Conservation (phyloP, 116 monocot species). For the Iris pallida region DNA sequence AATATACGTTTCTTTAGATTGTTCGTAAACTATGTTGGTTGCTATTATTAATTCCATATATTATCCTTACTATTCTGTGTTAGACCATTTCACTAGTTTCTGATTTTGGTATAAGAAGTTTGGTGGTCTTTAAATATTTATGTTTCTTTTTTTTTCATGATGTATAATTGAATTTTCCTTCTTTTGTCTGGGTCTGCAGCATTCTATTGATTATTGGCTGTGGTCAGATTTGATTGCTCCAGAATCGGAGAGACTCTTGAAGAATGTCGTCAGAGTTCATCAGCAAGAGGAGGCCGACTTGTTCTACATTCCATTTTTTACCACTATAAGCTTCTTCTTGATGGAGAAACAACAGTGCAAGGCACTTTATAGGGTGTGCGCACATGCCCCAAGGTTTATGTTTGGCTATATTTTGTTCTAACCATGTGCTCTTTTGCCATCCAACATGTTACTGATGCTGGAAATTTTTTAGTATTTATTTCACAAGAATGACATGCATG, state of each 20-base stretch:
- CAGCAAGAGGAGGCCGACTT: slow-evolving; percentile 93
- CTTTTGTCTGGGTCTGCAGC: slow-evolving; percentile 45
- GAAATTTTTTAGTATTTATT: too few species aligned
- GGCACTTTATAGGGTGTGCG: slow-evolving; percentile 97
- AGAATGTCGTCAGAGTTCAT: slow-evolving; percentile 77
- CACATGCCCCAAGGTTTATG: slow-evolving; percentile 68
- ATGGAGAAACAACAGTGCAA: slow-evolving; percentile 94
- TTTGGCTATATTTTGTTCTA: slow-evolving; percentile 26
- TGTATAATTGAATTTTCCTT: background rate
- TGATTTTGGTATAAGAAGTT: background rate
- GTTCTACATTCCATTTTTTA: slow-evolving; percentile 96
- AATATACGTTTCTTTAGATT: too few species aligned
- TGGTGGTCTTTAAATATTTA: background rate
- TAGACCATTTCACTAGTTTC: too few species aligned
- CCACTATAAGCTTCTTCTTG: slow-evolving; percentile 92
- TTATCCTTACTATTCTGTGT: too few species aligned
- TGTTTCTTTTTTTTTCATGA: background rate
- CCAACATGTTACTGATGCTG: slow-evolving; percentile 3
- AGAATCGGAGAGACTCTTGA: slow-evolving; percentile 73
- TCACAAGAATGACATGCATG: too few species aligned
- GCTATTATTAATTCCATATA: too few species aligned
- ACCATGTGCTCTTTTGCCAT: background rate
- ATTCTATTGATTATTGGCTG: slow-evolving; percentile 97
- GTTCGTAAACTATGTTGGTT: too few species aligned
- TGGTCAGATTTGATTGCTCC: slow-evolving; percentile 96